phyloP scores from a whole-genome alignment of 164 flowering plant species.

The Malania oleifera region DNA sequence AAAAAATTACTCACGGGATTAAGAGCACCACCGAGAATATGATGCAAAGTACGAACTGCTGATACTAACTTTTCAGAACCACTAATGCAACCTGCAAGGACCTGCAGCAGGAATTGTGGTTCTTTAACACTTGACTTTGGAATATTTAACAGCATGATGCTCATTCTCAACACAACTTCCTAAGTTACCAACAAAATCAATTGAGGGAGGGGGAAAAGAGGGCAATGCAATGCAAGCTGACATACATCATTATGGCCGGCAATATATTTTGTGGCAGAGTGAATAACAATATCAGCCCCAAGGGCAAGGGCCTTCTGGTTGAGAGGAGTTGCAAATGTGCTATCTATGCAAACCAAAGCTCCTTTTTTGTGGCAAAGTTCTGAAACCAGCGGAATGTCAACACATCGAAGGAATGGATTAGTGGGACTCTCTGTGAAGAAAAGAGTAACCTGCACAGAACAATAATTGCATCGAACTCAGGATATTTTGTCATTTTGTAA shows the following conservation, averaged over 20 bases:
- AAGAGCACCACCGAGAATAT: conserved; percentile 79
- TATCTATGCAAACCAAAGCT: conserved; percentile 82
- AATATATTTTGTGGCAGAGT: conserved; percentile 88
- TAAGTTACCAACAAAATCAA: neutral
- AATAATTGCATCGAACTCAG: neutral
- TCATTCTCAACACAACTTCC: neutral
- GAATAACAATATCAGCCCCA: conserved; percentile 92
- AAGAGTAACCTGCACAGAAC: conserved; percentile 63
- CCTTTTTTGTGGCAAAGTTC: conserved; percentile 86
- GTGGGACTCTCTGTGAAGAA: conserved; percentile 99
- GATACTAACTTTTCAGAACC: conserved; percentile 64
- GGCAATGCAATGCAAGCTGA: neutral
- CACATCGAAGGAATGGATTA: conserved; percentile 91
- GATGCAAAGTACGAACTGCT: conserved; percentile 72
- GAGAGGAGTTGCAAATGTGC: conserved; percentile 92
- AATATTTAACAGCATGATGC: neutral
- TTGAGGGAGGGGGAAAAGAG: too few species aligned
- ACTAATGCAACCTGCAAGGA: conserved; percentile 88
- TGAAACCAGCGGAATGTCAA: conserved; percentile 85
- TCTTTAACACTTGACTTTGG: conserved; percentile 1
- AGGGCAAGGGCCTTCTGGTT: conserved; percentile 93
- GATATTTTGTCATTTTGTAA: neutral
- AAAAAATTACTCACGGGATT: conserved; percentile 65
- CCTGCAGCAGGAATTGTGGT: conserved; percentile 38
- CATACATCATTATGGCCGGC: conserved; percentile 95